A percentile compares a stretch with the other conserved stretches of the same genome.
Conservation (phyloP, 73 alveolate genomes). For the Breviolum minutum region DNA sequence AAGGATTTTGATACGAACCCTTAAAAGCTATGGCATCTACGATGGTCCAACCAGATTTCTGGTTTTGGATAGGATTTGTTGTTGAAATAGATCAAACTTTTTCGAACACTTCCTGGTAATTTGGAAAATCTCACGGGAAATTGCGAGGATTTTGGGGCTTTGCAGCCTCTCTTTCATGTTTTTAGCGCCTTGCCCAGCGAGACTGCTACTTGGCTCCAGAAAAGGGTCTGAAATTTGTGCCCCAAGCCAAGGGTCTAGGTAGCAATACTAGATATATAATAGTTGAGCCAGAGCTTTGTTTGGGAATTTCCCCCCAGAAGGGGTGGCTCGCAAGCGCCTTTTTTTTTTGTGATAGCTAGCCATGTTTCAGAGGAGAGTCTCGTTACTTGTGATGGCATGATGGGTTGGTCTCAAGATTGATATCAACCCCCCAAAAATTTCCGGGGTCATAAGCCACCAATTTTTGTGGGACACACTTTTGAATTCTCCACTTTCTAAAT, state of each 20-base stretch:
- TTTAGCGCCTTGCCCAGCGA: not conserved
- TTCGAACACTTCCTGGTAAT: not conserved
- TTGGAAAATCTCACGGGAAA: not conserved
- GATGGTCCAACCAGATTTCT: not conserved
- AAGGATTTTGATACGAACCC: not conserved
- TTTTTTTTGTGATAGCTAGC: no score
- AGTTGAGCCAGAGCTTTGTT: no score
- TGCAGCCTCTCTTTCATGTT: constrained; percentile 7
- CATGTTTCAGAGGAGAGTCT: no score
- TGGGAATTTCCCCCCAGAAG: no score
- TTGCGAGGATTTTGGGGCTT: not conserved
- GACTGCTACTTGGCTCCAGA: not conserved
- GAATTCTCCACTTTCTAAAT: no score
- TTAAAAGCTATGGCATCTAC: not conserved
- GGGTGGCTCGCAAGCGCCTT: no score
- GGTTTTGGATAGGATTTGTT: not conserved
- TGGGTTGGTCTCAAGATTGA: no score
- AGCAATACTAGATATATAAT: no score
- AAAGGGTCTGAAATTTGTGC: not conserved
- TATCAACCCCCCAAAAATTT: no score
- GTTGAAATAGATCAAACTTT: not conserved
- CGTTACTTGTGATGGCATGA: no score
- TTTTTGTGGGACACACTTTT: no score
- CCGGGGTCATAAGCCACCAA: no score
- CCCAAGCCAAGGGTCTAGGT: not conserved